These are phyloP conservation scores for Aspergillus nanangensis DNA, from an alignment of 495 filamentous ascomycete species.

Conservation along the genomic window DNA sequence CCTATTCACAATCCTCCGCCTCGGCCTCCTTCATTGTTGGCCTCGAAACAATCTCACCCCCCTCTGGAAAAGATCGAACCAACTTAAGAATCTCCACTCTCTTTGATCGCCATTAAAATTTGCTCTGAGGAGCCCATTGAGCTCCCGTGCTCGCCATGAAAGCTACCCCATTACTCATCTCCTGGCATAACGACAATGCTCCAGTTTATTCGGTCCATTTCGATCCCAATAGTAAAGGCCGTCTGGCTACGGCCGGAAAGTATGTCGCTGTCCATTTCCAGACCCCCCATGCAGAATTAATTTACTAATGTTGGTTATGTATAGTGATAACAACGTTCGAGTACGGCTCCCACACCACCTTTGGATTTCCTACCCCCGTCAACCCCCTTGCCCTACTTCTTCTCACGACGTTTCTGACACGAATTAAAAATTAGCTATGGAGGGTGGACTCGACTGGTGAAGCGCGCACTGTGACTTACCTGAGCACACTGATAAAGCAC, in stretches of 20 bases:
- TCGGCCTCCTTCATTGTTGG: background rate
- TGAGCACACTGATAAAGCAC: constrained; percentile 88
- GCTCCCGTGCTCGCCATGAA: constrained; percentile 63
- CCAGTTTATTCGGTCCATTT: constrained; percentile 97
- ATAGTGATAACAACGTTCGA: constrained; percentile 89
- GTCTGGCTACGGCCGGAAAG: constrained; percentile 87
- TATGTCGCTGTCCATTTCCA: constrained; percentile 14
- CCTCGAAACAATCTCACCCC: background rate
- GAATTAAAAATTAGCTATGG: constrained; percentile 67
- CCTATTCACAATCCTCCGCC: background rate
- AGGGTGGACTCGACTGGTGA: constrained; percentile 83
- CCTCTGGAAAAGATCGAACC: too few species aligned
- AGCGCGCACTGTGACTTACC: constrained; percentile 79
- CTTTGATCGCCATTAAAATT: background rate
- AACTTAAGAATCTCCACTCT: too few species aligned
- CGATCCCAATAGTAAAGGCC: constrained; percentile 87
- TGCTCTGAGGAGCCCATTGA: constrained; percentile 14
- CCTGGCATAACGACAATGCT: constrained; percentile 93
- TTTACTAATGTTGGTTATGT: background rate
- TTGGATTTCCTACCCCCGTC: constrained; percentile 5
- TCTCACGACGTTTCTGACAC: constrained; percentile 25
- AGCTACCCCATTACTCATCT: constrained; percentile 83
- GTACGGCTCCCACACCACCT: constrained; percentile 48
- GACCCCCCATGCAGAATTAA: background rate
- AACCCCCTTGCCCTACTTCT: constrained; percentile 2